Evolutionary conservation across 2,329 filamentous ascomycete genomes (phyloP).

Genomic region (Aspergillaceae sp.): DNA sequence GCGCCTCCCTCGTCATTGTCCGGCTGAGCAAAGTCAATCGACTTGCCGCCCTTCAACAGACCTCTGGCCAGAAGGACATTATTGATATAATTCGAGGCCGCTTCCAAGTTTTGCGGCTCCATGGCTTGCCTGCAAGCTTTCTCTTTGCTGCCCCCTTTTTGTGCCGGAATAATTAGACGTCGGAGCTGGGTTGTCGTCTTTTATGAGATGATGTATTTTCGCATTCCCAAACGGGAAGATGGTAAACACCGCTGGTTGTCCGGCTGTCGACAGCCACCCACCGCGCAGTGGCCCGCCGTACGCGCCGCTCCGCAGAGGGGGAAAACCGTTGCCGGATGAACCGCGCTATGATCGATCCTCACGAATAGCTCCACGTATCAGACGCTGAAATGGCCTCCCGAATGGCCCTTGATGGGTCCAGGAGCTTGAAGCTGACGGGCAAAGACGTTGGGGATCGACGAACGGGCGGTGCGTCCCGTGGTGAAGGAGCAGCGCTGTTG

Average conservation of each 20-base stretch:
- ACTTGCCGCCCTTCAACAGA: constrained; percentile 48
- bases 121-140: constrained; percentile 28
- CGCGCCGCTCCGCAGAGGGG: background rate
- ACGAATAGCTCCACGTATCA: constrained; percentile 1
- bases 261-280: constrained; percentile 14
- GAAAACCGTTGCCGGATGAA: constrained; percentile 1
- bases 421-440: background rate
- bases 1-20: constrained; percentile 52
- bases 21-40: constrained; percentile 71
- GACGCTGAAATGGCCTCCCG: background rate
- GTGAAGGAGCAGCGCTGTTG: constrained; percentile 21
- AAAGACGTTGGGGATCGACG: background rate
- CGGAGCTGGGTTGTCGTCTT: background rate
- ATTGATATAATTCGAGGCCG: constrained; percentile 57
- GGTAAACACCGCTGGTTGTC: constrained; percentile 30
- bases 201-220: constrained; percentile 1
- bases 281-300: constrained; percentile 8
- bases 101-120: constrained; percentile 46
- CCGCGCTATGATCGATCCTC: constrained; percentile 4
- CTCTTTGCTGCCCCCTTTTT: background rate
- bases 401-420: constrained; percentile 2
- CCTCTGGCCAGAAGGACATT: constrained; percentile 57
- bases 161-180: constrained; percentile 1
- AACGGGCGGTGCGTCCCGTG: constrained; percentile 6
- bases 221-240: constrained; percentile 34